phyloP scores from a whole-genome alignment of 2,329 filamentous ascomycete genomes.

The Basipetospora chlamydospora region DNA sequence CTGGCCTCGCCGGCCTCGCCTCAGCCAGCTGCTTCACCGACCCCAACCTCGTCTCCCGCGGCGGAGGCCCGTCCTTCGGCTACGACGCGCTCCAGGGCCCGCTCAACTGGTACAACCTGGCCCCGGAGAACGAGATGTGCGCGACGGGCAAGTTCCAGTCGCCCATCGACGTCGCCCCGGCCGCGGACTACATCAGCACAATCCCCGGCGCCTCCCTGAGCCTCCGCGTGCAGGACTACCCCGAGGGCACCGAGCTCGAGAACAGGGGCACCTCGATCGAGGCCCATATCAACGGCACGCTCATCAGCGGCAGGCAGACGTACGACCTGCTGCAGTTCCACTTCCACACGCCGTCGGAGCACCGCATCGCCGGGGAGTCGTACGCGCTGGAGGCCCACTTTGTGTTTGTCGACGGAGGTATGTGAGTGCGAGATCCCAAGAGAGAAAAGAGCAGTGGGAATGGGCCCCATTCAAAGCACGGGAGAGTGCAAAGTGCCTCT shows the following conservation, averaged over 20 bases:
- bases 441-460: too few species aligned
- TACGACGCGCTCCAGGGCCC: constrained; percentile 23
- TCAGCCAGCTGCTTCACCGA: neutral
- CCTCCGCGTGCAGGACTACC: constrained; percentile 20
- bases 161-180: constrained; percentile 33
- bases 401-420: constrained; percentile 19
- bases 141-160: constrained; percentile 35
- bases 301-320: constrained; percentile 21
- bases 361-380: constrained; percentile 30
- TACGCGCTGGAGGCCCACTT: constrained; percentile 27
- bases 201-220: constrained; percentile 17
- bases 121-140: constrained; percentile 28
- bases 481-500: too few species aligned
- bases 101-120: constrained; percentile 35
- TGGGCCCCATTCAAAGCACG: too few species aligned
- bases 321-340: constrained; percentile 40
- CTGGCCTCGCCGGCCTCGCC: neutral
- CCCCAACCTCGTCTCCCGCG: neutral
- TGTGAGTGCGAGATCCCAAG: too few species aligned
- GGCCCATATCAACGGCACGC: constrained; percentile 29
- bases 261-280: constrained; percentile 39
- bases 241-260: constrained; percentile 26
- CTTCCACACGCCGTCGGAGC: constrained; percentile 46
- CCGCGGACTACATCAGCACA: constrained; percentile 13
- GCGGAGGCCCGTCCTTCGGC: constrained; percentile 2